Conservation (phyloP, 2,329 filamentous ascomycete genomes). For the Graphilbum sp. region DNA sequence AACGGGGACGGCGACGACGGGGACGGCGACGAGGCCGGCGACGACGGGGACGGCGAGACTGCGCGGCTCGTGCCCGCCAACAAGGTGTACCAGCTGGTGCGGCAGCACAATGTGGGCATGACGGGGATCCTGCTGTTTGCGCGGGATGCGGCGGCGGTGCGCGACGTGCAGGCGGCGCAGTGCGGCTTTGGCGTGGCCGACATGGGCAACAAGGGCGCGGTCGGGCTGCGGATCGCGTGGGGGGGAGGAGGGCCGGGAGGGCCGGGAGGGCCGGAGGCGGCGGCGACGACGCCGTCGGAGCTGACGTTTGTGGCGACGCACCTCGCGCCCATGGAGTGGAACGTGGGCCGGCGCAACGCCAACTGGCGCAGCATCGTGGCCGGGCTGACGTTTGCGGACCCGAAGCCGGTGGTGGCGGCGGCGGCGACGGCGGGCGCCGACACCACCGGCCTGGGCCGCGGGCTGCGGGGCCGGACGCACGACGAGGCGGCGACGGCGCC, state of each 20-base stretch:
- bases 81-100: conserved; percentile 47
- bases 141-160: conserved; percentile 42
- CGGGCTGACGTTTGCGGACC: conserved; percentile 57
- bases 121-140: conserved; percentile 80
- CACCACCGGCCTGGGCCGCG: background rate
- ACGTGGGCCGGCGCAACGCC: conserved; percentile 56
- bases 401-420: conserved; percentile 18
- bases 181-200: conserved; percentile 72
- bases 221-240: conserved; percentile 59
- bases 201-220: conserved; percentile 92
- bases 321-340: conserved; percentile 74
- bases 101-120: conserved; percentile 67
- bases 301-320: conserved; percentile 82
- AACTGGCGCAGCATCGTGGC: conserved; percentile 81
- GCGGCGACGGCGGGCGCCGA: background rate
- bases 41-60: conserved; percentile 1
- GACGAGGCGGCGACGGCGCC: conserved; percentile 10
- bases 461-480: conserved; percentile 5
- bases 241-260: conserved; percentile 19
- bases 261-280: conserved; percentile 13
- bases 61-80: background rate
- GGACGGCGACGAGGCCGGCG: background rate
- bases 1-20: background rate
- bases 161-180: conserved; percentile 56
- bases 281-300: conserved; percentile 26